phyloP scores from a whole-genome alignment of 2,329 filamentous ascomycete species.

The Coleophoma cylindrospora region DNA sequence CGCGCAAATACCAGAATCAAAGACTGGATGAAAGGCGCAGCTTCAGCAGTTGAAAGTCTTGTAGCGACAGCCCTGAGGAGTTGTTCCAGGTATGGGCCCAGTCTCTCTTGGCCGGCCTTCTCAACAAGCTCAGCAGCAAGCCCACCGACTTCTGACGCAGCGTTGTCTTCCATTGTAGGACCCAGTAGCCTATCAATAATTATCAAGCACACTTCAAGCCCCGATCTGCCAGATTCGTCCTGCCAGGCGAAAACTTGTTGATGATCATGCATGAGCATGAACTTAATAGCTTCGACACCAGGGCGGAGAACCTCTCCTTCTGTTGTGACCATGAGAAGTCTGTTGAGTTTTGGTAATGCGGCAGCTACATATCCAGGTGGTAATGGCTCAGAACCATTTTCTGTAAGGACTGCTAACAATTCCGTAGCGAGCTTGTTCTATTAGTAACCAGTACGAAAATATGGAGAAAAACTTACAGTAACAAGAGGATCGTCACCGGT shows the following conservation, averaged over 20 bases:
- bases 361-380: constrained; percentile 81
- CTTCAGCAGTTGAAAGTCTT: constrained; percentile 74
- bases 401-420: constrained; percentile 72
- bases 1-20: constrained; percentile 93
- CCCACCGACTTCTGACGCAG: constrained; percentile 92
- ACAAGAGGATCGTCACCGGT: constrained; percentile 82
- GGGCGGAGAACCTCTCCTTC: constrained; percentile 87
- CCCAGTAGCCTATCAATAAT: constrained; percentile 90
- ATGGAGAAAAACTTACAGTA: constrained; percentile 45
- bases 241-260: constrained; percentile 86
- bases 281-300: constrained; percentile 80
- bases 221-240: constrained; percentile 73
- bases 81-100: constrained; percentile 86
- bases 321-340: constrained; percentile 74
- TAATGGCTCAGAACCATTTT: constrained; percentile 79
- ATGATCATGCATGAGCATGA: constrained; percentile 84
- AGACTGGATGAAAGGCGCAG: constrained; percentile 90
- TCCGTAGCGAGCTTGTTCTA: constrained; percentile 67
- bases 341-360: constrained; percentile 81
- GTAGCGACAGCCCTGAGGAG: constrained; percentile 85
- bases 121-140: constrained; percentile 93
- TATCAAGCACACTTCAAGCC: constrained; percentile 81
- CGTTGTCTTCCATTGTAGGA: constrained; percentile 81
- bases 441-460: not conserved
- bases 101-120: constrained; percentile 84